Evolutionary conservation across 768 basidiomycete species (phyloP), one percentile per base, ranked within the genome.

Genomic region (Lactarius psammicola): DNA sequence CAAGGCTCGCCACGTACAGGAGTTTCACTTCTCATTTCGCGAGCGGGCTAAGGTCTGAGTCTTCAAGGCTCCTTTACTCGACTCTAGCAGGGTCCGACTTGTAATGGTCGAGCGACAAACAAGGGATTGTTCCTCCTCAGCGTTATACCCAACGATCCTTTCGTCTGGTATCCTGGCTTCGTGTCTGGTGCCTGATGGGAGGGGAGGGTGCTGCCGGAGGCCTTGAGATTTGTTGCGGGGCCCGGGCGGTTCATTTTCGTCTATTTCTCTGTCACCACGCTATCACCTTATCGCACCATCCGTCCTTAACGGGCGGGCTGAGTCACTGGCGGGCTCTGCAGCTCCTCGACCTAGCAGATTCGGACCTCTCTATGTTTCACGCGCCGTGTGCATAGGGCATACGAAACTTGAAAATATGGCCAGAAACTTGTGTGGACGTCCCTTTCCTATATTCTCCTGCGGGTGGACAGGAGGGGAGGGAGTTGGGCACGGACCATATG

Each of bases 41-140:
- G 85, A 88, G 86, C 87, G 86, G 88, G 87, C 83, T 80, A 89
- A 89, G 87, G 87, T 89, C 87, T 87, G 88, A 89, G 87, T 76
- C 82, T 85, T 84, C 72, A 65, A 84, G 77, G 84, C 84, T 83
- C 81, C 82, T 81, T 80, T 63, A 83, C 84, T 81, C 71, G 85
- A 77, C 82, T 78, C 84, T 84, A 80, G 85, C 83, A 70, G 87
- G 79, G 82, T 76, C 85, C 78, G 77, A 81, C 77, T 77, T 76
- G 82, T 82, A 87, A 72, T 74, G 71, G 78, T 80, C 78, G 78
- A 84, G 81, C 82, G 80, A 76, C 85, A 82, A 83, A 89, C 85
- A 86, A 87, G 87, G 87, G 83, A 89, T 69, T 56, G 56, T 55
- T 64, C 58, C 53, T 56, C 70, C 72, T 49, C 70, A 65, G 69